Conservation (phyloP, 139 green algal genomes). For the Edaphochlamys debaryana region DNA sequence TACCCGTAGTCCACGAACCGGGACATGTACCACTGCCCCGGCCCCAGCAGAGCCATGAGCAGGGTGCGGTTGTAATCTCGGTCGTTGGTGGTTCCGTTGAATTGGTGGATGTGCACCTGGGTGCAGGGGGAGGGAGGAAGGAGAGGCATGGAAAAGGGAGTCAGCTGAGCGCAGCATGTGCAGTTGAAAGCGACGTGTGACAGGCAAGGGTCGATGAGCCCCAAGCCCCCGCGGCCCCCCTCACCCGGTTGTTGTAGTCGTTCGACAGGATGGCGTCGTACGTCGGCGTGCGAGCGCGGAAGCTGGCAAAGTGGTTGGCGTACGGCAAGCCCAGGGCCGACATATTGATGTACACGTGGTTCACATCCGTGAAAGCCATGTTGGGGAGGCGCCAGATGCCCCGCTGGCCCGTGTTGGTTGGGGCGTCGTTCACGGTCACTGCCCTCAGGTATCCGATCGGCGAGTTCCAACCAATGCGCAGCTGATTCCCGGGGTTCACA, state of each 20-base stretch:
- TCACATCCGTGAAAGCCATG: neutral
- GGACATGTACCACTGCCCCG: neutral
- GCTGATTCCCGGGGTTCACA: conserved; percentile 16
- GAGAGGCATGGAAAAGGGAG: no score
- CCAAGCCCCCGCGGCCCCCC: neutral
- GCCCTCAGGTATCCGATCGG: neutral
- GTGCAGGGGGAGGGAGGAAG: neutral
- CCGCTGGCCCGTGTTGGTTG: neutral
- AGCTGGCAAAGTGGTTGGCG: conserved; percentile 13
- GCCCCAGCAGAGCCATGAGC: neutral
- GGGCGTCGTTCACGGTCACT: neutral
- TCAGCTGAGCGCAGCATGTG: no score
- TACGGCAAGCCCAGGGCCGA: neutral
- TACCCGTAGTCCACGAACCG: conserved; percentile 3
- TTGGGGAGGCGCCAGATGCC: neutral
- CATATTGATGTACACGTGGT: conserved; percentile 7
- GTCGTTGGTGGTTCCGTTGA: conserved; percentile 15
- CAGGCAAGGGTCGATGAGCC: neutral
- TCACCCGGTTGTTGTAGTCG: neutral
- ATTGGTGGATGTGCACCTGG: conserved; percentile 23
- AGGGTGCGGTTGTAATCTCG: conserved; percentile 32
- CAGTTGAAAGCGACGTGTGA: neutral
- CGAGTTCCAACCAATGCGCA: conserved; percentile 9
- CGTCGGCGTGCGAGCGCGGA: neutral
- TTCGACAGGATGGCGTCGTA: conserved; percentile 13